Evolutionary conservation across 2,329 filamentous ascomycete species (phyloP).

Genomic region (Rhytidhysteron rufulum): DNA sequence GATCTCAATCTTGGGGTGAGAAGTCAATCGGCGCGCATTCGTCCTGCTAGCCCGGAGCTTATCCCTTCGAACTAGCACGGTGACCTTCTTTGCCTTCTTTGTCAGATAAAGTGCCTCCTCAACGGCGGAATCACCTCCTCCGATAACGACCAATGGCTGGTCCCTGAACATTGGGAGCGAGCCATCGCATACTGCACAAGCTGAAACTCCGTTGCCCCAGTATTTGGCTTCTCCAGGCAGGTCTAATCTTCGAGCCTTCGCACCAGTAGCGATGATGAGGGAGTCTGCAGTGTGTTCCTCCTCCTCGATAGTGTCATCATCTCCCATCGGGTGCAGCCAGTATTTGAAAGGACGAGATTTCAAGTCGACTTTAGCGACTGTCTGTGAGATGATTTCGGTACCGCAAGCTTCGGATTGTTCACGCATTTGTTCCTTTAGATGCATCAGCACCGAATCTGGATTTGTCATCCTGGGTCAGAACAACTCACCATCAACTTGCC

Average conservation of each 20-base stretch:
- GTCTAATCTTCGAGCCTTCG: constrained; percentile 79
- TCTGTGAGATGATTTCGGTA: constrained; percentile 90
- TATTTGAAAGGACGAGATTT: constrained; percentile 82
- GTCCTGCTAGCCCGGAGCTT: constrained; percentile 83
- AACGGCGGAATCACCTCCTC: constrained; percentile 92
- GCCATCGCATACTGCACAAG: constrained; percentile 96
- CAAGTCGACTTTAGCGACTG: constrained; percentile 83
- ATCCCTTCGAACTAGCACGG: constrained; percentile 85
- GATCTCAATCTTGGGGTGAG: constrained; percentile 86
- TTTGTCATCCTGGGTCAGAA: background rate
- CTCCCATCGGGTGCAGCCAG: constrained; percentile 71
- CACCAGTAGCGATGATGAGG: constrained; percentile 91
- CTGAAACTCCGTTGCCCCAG: constrained; percentile 96
- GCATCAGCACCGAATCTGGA: constrained; percentile 13
- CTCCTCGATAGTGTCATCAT: constrained; percentile 66
- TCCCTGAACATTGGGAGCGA: constrained; percentile 96
- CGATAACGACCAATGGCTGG: constrained; percentile 92
- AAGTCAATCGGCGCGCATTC: constrained; percentile 81
- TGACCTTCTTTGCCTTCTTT: constrained; percentile 95
- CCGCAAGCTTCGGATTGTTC: constrained; percentile 88
- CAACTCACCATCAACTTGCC: constrained; percentile 71
- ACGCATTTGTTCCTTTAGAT: constrained; percentile 74
- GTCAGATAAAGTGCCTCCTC: constrained; percentile 97
- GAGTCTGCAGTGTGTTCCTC: constrained; percentile 81
- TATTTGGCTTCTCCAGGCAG: constrained; percentile 88